phyloP scores from a whole-genome alignment of 805 yeast genomes.

The Wickerhamiella cacticola region DNA sequence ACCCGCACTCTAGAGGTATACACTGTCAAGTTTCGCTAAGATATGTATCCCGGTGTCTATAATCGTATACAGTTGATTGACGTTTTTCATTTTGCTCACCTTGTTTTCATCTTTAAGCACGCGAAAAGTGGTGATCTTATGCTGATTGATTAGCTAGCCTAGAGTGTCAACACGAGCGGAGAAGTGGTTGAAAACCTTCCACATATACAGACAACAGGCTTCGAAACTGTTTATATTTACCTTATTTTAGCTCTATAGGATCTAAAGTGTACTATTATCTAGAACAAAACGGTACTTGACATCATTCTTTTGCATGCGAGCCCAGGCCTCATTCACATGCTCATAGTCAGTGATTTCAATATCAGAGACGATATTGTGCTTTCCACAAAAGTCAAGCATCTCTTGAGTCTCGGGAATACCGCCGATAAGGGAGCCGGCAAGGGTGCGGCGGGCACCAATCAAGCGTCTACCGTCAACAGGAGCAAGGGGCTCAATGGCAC shows the following conservation, averaged over 20 bases:
- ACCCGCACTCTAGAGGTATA: background rate
- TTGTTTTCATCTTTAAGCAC: no score
- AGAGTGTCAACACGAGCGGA: no score
- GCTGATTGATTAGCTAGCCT: no score
- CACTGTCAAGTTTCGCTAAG: no score
- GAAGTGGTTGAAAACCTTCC: no score
- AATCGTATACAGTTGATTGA: no score
- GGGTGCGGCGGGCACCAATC: constrained; percentile 33
- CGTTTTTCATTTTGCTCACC: no score
- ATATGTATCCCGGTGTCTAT: no score
- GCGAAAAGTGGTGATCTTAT: no score
- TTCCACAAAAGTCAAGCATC: constrained; percentile 52
- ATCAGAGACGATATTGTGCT: constrained; percentile 51
- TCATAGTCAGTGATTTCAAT: constrained; percentile 44
- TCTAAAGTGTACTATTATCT: constrained; percentile 17
- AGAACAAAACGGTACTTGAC: constrained; percentile 20
- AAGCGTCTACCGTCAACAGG: constrained; percentile 40
- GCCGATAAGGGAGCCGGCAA: constrained; percentile 45
- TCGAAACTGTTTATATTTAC: background rate
- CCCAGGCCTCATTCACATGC: constrained; percentile 18
- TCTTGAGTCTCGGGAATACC: constrained; percentile 52
- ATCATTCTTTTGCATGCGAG: constrained; percentile 15
- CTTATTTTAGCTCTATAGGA: no score
- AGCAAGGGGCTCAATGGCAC: constrained; percentile 38
- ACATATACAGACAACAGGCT: no score